Evolutionary conservation across 2,329 filamentous ascomycete genomes (phyloP).

Genomic region (Aspergillus viridinutans): DNA sequence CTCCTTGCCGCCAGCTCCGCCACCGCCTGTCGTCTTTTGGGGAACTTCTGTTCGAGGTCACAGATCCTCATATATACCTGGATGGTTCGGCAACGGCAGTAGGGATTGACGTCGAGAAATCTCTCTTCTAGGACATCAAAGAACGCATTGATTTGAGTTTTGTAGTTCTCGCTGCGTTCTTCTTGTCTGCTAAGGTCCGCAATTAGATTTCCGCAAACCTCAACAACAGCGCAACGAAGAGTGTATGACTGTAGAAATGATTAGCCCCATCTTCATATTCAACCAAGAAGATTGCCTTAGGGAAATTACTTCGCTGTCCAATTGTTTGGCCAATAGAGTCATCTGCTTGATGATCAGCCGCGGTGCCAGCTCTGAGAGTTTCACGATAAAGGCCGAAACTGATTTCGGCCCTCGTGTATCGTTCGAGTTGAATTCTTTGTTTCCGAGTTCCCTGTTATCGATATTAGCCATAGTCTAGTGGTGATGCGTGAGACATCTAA

Average conservation of each 20-base stretch:
- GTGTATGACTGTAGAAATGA: slow-evolving; percentile 67
- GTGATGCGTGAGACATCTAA: not conserved
- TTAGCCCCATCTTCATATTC: slow-evolving; percentile 6
- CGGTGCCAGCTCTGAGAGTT: slow-evolving; percentile 86
- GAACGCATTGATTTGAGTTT: slow-evolving; percentile 92
- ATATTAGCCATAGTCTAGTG: slow-evolving; percentile 21
- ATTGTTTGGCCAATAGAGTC: slow-evolving; percentile 86
- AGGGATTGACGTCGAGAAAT: slow-evolving; percentile 94
- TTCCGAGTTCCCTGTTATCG: slow-evolving; percentile 70
- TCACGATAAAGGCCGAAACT: slow-evolving; percentile 87
- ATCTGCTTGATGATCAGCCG: slow-evolving; percentile 96
- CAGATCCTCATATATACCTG: slow-evolving; percentile 92
- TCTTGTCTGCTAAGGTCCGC: slow-evolving; percentile 85
- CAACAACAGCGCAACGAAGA: slow-evolving; percentile 85
- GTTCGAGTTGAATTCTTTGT: slow-evolving; percentile 96
- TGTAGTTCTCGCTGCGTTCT: slow-evolving; percentile 86
- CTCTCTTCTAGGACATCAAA: slow-evolving; percentile 95
- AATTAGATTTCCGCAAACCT: slow-evolving; percentile 95
- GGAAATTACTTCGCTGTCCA: slow-evolving; percentile 78
- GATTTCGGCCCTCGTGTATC: slow-evolving; percentile 95
- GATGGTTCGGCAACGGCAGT: slow-evolving; percentile 84
- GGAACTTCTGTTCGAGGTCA: slow-evolving; percentile 92
- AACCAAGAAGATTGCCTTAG: not conserved
- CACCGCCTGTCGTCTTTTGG: slow-evolving; percentile 81
- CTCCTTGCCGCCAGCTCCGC: slow-evolving; percentile 84